A percentile compares a stretch with the other conserved stretches of the same genome.
phyloP scores from a whole-genome alignment of 495 filamentous ascomycete genomes.

The Glarea lozoyensis region DNA sequence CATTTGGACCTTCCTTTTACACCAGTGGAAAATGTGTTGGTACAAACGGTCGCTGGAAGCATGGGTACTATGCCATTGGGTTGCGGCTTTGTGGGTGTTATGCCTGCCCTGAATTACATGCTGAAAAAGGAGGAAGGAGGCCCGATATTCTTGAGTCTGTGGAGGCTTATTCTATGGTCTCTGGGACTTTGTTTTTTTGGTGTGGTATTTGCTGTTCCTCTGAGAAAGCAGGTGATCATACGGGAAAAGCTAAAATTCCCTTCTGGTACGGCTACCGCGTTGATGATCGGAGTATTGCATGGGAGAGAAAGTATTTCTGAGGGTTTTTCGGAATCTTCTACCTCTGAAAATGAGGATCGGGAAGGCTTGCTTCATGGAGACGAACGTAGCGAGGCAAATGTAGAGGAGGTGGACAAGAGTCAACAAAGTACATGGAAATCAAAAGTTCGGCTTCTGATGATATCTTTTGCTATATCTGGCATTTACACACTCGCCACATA shows the following conservation, averaged over 20 bases:
- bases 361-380: background rate
- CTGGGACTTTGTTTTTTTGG: slow-evolving; percentile 91
- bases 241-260: slow-evolving; percentile 89
- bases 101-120: slow-evolving; percentile 86
- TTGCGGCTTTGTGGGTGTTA: slow-evolving; percentile 87
- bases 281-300: slow-evolving; percentile 86
- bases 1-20: slow-evolving; percentile 72
- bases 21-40: slow-evolving; percentile 93
- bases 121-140: slow-evolving; percentile 68
- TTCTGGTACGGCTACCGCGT: slow-evolving; percentile 86
- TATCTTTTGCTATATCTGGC: slow-evolving; percentile 43
- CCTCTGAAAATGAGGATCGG: background rate
- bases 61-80: slow-evolving; percentile 97
- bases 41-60: slow-evolving; percentile 90
- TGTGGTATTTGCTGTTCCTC: slow-evolving; percentile 88
- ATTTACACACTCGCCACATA: slow-evolving; percentile 77
- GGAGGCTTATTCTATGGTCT: slow-evolving; percentile 79
- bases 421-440: slow-evolving; percentile 33
- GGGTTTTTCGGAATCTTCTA: background rate
- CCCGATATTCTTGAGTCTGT: slow-evolving; percentile 59
- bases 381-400: slow-evolving; percentile 6
- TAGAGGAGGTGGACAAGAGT: slow-evolving; percentile 13
- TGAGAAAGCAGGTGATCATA: slow-evolving; percentile 81
- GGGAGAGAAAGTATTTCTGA: slow-evolving; percentile 31
- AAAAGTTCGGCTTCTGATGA: slow-evolving; percentile 42